Percentiles rank a stretch among this genome's conserved stretches.
These are phyloP conservation scores for Epithemia pelagica DNA, from an alignment of 108 stramenopile genomes.

Conservation along the genomic window DNA sequence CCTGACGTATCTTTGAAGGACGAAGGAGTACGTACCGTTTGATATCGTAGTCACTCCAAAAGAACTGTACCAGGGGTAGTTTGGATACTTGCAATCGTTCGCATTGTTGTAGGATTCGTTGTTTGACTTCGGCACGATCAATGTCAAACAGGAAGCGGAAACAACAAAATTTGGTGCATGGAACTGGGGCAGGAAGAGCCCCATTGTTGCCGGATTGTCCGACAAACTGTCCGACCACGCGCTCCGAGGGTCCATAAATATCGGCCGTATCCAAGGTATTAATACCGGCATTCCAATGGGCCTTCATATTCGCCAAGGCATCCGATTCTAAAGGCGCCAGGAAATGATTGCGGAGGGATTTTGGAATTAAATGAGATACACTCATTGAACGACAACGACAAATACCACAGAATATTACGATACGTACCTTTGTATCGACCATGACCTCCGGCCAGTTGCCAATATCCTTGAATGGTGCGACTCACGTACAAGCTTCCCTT, in stretches of 20 bases:
- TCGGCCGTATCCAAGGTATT: conserved; percentile 54
- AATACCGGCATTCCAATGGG: conserved; percentile 34
- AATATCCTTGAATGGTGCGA: conserved; percentile 48
- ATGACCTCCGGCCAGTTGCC: conserved; percentile 60
- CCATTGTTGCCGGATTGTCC: conserved; percentile 4
- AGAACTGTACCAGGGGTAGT: conserved; percentile 38
- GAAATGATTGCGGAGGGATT: no score
- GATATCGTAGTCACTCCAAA: conserved; percentile 39
- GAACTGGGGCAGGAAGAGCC: conserved; percentile 10
- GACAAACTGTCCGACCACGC: conserved; percentile 42
- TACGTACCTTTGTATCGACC: conserved; percentile 23
- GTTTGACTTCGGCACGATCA: conserved; percentile 30
- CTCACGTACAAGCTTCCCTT: conserved; percentile 22
- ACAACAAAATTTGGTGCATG: conserved; percentile 49
- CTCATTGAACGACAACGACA: not conserved
- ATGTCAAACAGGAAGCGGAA: conserved; percentile 44
- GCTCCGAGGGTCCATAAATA: conserved; percentile 47
- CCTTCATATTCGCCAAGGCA: conserved; percentile 36
- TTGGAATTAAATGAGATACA: no score
- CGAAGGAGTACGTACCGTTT: conserved; percentile 8
- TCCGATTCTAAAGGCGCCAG: conserved; percentile 23
- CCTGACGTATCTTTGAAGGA: no score
- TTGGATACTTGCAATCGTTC: conserved; percentile 35
- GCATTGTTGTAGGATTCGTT: conserved; percentile 26
- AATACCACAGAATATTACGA: not conserved